These are phyloP conservation scores for Phyllosticta paracitricarpa DNA, from an alignment of 2,329 filamentous ascomycete species.

Conservation along the genomic window DNA sequence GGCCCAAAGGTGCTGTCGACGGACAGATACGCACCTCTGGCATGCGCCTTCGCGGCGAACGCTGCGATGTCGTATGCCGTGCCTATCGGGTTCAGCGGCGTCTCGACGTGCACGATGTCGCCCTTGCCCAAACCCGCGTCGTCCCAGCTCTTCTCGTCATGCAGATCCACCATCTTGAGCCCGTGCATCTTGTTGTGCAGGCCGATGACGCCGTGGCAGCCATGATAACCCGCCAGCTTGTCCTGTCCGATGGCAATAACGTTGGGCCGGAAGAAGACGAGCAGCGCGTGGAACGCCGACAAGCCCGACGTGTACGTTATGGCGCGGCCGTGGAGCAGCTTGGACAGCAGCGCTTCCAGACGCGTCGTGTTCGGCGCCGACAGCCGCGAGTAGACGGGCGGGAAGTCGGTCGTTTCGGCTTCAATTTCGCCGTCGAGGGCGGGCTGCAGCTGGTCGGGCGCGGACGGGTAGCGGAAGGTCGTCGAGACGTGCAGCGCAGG, in stretches of 20 bases:
- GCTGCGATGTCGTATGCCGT: constrained; percentile 62
- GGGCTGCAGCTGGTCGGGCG: constrained; percentile 56
- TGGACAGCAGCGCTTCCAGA: constrained; percentile 71
- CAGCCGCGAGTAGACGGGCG: constrained; percentile 76
- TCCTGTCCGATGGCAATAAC: constrained; percentile 56
- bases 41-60: constrained; percentile 64
- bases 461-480: constrained; percentile 69
- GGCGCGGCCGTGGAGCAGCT: constrained; percentile 53
- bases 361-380: constrained; percentile 70
- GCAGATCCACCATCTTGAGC: constrained; percentile 60
- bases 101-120: constrained; percentile 86
- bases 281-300: constrained; percentile 75
- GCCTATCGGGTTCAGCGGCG: constrained; percentile 84
- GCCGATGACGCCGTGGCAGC: constrained; percentile 75
- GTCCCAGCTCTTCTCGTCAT: constrained; percentile 46
- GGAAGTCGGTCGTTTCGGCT: constrained; percentile 29
- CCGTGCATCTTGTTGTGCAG: constrained; percentile 68
- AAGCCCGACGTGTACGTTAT: constrained; percentile 80
- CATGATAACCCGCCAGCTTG: constrained; percentile 74
- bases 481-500: constrained; percentile 86
- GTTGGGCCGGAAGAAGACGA: constrained; percentile 75
- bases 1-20: constrained; percentile 92
- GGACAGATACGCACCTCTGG: constrained; percentile 62
- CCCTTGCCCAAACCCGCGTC: constrained; percentile 58
- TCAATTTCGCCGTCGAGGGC: constrained; percentile 37